These are phyloP conservation scores for Fusarium longipes DNA, from an alignment of 2,329 filamentous ascomycete species.

Conservation along the genomic window DNA sequence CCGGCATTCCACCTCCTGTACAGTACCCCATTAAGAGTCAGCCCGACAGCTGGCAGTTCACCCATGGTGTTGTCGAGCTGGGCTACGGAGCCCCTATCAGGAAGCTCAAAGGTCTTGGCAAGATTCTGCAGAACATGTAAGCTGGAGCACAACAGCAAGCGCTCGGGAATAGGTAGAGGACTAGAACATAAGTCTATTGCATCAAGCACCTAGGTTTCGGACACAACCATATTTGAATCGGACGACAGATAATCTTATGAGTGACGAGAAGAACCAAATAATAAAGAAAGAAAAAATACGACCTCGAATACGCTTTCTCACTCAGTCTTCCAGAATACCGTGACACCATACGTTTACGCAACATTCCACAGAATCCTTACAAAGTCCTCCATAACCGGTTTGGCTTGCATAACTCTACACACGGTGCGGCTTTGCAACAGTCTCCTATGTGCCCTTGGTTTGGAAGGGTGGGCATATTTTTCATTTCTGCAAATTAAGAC, in stretches of 20 bases:
- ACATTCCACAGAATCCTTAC: not conserved
- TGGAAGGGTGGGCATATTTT: not conserved
- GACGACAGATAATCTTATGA: not conserved
- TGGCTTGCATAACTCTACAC: not conserved
- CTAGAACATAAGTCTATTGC: not conserved
- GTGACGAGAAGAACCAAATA: conserved; percentile 6
- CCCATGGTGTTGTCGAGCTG: conserved; percentile 68
- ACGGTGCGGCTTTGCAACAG: not conserved
- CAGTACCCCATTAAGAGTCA: conserved; percentile 82
- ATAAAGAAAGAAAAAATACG: not conserved
- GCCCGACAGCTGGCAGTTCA: conserved; percentile 72
- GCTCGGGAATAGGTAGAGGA: not conserved
- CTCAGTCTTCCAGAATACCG: not conserved
- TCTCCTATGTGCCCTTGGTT: not conserved
- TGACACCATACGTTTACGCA: not conserved
- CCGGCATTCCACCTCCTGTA: conserved; percentile 81
- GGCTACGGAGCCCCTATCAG: conserved; percentile 63
- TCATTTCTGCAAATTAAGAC: not conserved
- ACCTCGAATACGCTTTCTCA: not conserved
- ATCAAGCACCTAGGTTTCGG: not conserved
- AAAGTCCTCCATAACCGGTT: too few species aligned
- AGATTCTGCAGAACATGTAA: conserved; percentile 58
- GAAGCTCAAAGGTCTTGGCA: conserved; percentile 56
- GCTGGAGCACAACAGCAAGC: not conserved
- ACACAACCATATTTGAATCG: not conserved